Conservation (phyloP, 1,139 yeast genomes). For the Hemisphaericaspora xylanilytica region DNA sequence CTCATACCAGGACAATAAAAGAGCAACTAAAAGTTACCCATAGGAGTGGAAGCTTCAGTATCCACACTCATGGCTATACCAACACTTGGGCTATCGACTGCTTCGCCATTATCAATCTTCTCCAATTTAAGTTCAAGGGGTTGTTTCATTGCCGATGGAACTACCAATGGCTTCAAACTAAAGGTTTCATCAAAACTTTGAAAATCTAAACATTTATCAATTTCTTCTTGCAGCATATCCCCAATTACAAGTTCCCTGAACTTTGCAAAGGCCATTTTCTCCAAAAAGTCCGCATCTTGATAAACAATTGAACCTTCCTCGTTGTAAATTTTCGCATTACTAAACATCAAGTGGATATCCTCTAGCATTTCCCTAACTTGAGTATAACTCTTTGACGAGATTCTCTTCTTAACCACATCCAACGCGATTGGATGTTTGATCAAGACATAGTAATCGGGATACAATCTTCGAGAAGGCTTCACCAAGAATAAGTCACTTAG, state of each 20-base stretch:
- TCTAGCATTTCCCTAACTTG: slow-evolving; percentile 60
- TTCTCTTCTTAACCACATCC: slow-evolving; percentile 61
- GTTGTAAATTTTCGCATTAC: slow-evolving; percentile 83
- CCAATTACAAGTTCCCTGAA: slow-evolving; percentile 26
- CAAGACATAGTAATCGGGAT: slow-evolving; percentile 84
- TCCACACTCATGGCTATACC: slow-evolving; percentile 15
- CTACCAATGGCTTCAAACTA: slow-evolving; percentile 40
- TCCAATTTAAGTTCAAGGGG: slow-evolving; percentile 24
- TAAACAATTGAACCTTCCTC: slow-evolving; percentile 86
- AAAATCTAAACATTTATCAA: slow-evolving; percentile 41
- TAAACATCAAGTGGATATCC: slow-evolving; percentile 75
- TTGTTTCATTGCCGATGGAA: slow-evolving; percentile 24
- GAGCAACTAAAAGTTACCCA: slow-evolving; percentile 12
- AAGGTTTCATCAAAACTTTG: slow-evolving; percentile 48
- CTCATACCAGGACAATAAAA: background rate
- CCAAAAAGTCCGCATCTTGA: slow-evolving; percentile 70
- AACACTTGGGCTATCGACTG: slow-evolving; percentile 21
- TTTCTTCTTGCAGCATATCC: slow-evolving; percentile 25
- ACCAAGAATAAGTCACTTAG: slow-evolving; percentile 63
- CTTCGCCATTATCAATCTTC: slow-evolving; percentile 22
- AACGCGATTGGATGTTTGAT: slow-evolving; percentile 82
- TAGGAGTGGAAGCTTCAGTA: slow-evolving; percentile 18
- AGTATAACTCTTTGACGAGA: slow-evolving; percentile 52
- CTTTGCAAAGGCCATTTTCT: slow-evolving; percentile 42
- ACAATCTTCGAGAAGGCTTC: slow-evolving; percentile 67